Evolutionary conservation across 768 basidiomycete genomes (phyloP).

Genomic region (Leccinellum rugosiceps): DNA sequence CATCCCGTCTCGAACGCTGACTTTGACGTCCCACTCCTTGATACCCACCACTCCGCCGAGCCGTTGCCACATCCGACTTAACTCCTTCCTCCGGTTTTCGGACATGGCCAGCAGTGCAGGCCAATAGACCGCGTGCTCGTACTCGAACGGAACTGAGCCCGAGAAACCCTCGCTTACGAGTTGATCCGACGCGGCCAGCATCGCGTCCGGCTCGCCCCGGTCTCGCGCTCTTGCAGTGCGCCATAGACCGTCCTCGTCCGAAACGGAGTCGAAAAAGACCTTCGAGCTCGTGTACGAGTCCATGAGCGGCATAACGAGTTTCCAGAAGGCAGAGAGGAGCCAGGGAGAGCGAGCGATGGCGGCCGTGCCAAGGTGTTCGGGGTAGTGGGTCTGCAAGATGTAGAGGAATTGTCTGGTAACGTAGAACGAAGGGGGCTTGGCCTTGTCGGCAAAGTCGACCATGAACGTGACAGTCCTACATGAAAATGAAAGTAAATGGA

Average conservation of each 20-base stretch:
- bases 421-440: constrained; percentile 49
- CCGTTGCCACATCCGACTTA: constrained; percentile 61
- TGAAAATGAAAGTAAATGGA: not conserved
- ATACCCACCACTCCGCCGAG: constrained; percentile 69
- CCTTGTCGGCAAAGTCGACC: constrained; percentile 73
- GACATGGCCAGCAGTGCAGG: constrained; percentile 55
- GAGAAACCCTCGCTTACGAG: constrained; percentile 71
- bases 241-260: constrained; percentile 26
- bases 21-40: constrained; percentile 79
- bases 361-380: constrained; percentile 26
- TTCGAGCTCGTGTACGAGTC: constrained; percentile 78
- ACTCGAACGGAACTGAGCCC: constrained; percentile 66
- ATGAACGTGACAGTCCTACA: constrained; percentile 40
- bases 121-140: constrained; percentile 77
- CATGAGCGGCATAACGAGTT: constrained; percentile 73
- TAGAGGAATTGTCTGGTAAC: constrained; percentile 43
- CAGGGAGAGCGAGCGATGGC: constrained; percentile 78
- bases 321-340: constrained; percentile 70
- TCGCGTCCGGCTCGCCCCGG: constrained; percentile 13
- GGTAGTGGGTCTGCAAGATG: constrained; percentile 40
- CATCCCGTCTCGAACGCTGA: constrained; percentile 19
- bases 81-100: constrained; percentile 44
- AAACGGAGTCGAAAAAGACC: constrained; percentile 66
- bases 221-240: constrained; percentile 20
- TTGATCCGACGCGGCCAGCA: constrained; percentile 63